These are phyloP conservation scores for Elsinoe arachidis DNA, from an alignment of 2,329 filamentous ascomycete genomes.

Conservation along the genomic window DNA sequence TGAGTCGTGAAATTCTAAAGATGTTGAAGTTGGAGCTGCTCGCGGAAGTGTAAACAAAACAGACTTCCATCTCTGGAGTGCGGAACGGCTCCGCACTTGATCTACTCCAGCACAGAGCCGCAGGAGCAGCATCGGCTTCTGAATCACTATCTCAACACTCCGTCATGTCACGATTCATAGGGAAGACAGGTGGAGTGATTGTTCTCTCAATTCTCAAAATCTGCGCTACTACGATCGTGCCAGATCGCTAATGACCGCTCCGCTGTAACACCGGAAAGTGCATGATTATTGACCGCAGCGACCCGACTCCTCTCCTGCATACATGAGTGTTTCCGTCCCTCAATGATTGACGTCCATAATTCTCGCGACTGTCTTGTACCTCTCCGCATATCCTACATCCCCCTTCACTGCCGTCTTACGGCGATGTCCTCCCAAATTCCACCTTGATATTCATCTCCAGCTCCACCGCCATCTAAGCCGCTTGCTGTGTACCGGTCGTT, in stretches of 20 bases:
- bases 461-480: neutral
- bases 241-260: slow-evolving; percentile 2
- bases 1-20: neutral
- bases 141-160: too few relatives aligned
- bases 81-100: neutral
- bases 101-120: too few relatives aligned
- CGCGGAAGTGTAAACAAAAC: slow-evolving; percentile 7
- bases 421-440: neutral
- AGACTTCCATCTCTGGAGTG: slow-evolving; percentile 10
- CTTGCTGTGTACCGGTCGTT: neutral
- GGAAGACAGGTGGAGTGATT: neutral
- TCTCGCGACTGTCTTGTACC: neutral
- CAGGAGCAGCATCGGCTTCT: too few relatives aligned
- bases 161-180: neutral
- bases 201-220: slow-evolving; percentile 3
- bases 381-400: too few relatives aligned
- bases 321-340: neutral
- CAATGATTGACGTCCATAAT: neutral
- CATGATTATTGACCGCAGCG: neutral
- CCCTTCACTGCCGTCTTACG: neutral
- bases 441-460: neutral
- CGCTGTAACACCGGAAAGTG: neutral
- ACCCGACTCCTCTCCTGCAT: neutral
- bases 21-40: neutral
- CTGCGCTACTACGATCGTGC: slow-evolving; percentile 5